Conservation (phyloP, 306 rosid species). For the Sechiopsis laciniata region DNA sequence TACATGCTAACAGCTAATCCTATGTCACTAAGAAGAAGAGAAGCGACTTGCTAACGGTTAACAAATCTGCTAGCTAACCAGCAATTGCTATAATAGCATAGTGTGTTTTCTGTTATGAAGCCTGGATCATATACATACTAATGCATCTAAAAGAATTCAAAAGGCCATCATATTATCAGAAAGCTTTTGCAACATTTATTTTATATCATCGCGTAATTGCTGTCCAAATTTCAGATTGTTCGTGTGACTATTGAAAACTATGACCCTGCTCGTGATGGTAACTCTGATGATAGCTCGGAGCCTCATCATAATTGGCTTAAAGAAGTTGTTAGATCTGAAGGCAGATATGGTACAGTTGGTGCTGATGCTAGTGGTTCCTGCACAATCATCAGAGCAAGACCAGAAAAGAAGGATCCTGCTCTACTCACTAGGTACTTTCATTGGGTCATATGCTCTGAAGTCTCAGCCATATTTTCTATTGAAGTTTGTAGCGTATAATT, state of each 20-base stretch:
- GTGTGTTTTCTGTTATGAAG: not conserved
- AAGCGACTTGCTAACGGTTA: not conserved
- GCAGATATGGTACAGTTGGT: conserved; percentile 50
- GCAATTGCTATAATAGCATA: not conserved
- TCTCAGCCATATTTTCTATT: not conserved
- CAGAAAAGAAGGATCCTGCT: conserved; percentile 71
- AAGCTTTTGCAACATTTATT: not conserved
- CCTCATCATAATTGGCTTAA: conserved; percentile 89
- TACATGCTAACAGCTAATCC: not conserved
- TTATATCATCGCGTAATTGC: not conserved
- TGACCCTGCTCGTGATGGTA: conserved; percentile 42
- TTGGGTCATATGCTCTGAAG: not conserved
- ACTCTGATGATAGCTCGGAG: conserved; percentile 40
- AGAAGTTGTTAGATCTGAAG: conserved; percentile 81
- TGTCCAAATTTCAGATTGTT: conserved; percentile 48
- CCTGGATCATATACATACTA: not conserved
- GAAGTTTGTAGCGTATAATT: conserved; percentile 5
- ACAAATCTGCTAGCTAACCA: not conserved
- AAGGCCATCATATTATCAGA: not conserved
- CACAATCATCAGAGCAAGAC: conserved; percentile 52
- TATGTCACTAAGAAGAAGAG: not conserved
- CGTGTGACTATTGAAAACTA: conserved; percentile 63
- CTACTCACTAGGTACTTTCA: conserved; percentile 49
- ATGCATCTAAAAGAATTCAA: not conserved
- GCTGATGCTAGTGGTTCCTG: conserved; percentile 41